These are phyloP conservation scores for Pistacia integerrima DNA, from an alignment of 345 rosid genomes.

Conservation along the genomic window DNA sequence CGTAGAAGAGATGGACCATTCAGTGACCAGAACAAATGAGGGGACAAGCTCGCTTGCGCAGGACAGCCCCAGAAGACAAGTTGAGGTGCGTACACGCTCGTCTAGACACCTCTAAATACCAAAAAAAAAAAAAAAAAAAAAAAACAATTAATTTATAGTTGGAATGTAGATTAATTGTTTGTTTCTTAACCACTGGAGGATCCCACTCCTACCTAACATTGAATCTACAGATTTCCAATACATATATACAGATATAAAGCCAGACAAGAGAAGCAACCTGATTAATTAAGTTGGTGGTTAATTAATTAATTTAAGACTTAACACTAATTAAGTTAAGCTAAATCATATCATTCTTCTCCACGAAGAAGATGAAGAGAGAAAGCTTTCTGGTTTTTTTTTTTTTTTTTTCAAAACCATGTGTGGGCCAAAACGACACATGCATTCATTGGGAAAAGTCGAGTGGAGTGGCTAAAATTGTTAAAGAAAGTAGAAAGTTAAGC, in stretches of 20 bases:
- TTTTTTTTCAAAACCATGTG: background rate
- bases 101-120: too few species aligned
- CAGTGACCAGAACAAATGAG: too few species aligned
- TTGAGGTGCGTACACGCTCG: too few species aligned
- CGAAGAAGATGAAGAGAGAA: background rate
- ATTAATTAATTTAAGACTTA: background rate
- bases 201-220: constrained; percentile 23
- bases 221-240: constrained; percentile 3
- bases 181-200: constrained; percentile 10
- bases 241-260: constrained; percentile 3
- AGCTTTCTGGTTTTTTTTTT: background rate
- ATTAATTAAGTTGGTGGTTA: background rate
- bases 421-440: constrained; percentile 21
- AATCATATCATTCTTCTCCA: background rate
- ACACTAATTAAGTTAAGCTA: background rate
- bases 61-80: too few species aligned
- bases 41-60: too few species aligned
- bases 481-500: background rate
- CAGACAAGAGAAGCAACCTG: background rate
- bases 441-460: background rate
- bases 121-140: too few species aligned
- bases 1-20: too few species aligned
- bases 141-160: background rate
- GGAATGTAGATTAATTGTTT: background rate
- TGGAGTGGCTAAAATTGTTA: background rate